Conservation (phyloP, 768 basidiomycete genomes). For the Boletus tomentosulus region DNA sequence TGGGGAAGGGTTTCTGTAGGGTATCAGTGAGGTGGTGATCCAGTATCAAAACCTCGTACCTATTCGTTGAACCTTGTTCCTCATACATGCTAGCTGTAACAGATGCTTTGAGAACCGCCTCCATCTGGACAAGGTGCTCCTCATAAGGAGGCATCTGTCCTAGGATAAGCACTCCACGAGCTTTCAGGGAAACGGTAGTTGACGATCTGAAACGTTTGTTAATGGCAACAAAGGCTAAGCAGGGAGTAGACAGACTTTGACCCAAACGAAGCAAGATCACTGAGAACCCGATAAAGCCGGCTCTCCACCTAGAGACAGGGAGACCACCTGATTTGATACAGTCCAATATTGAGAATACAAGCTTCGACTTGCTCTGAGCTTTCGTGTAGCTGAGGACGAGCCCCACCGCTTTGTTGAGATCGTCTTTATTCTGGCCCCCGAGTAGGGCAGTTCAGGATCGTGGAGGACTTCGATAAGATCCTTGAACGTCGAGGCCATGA, state of each 20-base stretch:
- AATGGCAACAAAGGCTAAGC: background rate
- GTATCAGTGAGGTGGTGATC: conserved; percentile 1
- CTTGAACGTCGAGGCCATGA: conserved; percentile 83
- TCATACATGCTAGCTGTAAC: conserved; percentile 88
- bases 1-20: conserved; percentile 66
- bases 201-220: conserved; percentile 59
- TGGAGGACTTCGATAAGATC: conserved; percentile 80
- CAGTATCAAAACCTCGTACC: conserved; percentile 36
- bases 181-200: conserved; percentile 88
- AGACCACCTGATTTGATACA: conserved; percentile 80
- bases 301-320: conserved; percentile 75
- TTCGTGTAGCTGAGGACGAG: conserved; percentile 95
- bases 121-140: conserved; percentile 92
- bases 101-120: conserved; percentile 83
- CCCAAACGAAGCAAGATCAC: conserved; percentile 81
- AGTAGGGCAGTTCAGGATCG: conserved; percentile 83
- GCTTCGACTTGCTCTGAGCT: conserved; percentile 86
- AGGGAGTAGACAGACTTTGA: conserved; percentile 56
- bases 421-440: conserved; percentile 84
- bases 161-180: conserved; percentile 93
- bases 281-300: conserved; percentile 69
- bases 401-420: conserved; percentile 81
- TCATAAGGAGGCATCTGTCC: conserved; percentile 97
- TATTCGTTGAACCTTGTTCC: conserved; percentile 62
- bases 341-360: conserved; percentile 83